Percentiles rank a stretch among this genome's conserved stretches.
Conservation (phyloP, 2,329 filamentous ascomycete genomes). For the Graphiopsis chlorocephala region DNA sequence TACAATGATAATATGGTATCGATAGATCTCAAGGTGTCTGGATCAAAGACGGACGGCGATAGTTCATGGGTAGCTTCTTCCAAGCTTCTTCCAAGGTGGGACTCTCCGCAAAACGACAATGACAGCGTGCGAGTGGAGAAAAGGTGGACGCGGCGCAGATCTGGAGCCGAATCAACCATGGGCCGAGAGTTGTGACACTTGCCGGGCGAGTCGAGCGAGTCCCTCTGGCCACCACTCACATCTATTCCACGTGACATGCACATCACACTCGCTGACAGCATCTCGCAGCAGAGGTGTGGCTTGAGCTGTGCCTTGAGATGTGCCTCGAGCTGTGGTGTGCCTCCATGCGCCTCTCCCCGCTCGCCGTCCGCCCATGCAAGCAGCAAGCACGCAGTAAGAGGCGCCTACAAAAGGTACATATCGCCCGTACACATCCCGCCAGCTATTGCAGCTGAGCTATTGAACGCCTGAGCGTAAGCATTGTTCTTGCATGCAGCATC, state of each 20-base stretch:
- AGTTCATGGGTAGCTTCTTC: background rate
- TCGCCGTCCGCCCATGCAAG: background rate
- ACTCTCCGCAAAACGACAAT: background rate
- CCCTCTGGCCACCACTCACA: background rate
- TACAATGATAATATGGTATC: background rate
- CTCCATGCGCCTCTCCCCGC: background rate
- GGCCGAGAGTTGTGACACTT: background rate
- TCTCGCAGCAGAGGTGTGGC: background rate
- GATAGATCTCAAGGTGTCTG: background rate
- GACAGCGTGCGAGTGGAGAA: background rate
- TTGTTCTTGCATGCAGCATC: background rate
- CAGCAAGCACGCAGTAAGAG: background rate
- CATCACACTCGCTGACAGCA: background rate
- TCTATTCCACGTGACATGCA: background rate
- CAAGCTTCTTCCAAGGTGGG: background rate
- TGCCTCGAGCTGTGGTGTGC: background rate
- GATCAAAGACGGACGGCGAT: background rate
- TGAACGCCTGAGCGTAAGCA: conserved; percentile 15
- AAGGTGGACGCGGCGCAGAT: background rate
- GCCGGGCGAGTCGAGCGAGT: background rate
- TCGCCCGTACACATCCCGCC: background rate
- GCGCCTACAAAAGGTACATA: background rate
- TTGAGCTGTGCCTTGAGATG: too few relatives aligned
- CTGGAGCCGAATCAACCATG: background rate
- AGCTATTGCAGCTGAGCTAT: conserved; percentile 6